Evolutionary conservation across 2,329 filamentous ascomycete genomes (phyloP).

Genomic region (Nakataea oryzae): DNA sequence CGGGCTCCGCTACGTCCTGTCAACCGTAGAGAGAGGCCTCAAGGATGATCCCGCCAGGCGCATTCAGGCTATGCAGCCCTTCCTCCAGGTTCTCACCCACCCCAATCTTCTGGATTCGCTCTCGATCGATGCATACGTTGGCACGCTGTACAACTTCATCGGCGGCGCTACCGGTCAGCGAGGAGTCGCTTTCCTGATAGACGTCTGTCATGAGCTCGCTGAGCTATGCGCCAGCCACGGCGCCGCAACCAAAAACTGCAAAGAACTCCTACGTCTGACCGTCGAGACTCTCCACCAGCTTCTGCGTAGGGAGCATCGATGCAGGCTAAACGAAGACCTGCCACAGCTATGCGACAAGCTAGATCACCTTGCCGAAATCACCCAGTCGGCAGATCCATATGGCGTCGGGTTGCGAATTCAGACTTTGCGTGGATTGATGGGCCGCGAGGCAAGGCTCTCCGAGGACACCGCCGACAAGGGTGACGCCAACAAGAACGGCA

Average conservation of each 20-base stretch:
- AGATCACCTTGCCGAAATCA: not conserved
- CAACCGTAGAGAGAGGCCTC: not conserved
- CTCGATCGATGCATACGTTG: slow-evolving; percentile 24
- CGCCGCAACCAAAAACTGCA: not conserved
- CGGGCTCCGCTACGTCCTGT: not conserved
- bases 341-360: not conserved
- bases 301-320: not conserved
- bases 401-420: too few relatives aligned
- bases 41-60: not conserved
- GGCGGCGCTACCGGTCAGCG: slow-evolving; percentile 19
- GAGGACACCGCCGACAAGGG: too few relatives aligned
- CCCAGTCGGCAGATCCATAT: too few relatives aligned
- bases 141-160: slow-evolving; percentile 21
- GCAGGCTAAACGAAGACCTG: not conserved
- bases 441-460: too few relatives aligned
- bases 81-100: slow-evolving; percentile 24
- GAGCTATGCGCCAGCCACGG: not conserved
- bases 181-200: slow-evolving; percentile 18
- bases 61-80: slow-evolving; percentile 12
- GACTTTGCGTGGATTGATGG: not conserved
- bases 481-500: not conserved
- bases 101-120: slow-evolving; percentile 20
- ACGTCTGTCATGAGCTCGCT: slow-evolving; percentile 9
- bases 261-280: not conserved
- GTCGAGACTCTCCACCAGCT: not conserved